Conservation (phyloP, 805 yeast species). For the Wickerhamiella musiphila region DNA sequence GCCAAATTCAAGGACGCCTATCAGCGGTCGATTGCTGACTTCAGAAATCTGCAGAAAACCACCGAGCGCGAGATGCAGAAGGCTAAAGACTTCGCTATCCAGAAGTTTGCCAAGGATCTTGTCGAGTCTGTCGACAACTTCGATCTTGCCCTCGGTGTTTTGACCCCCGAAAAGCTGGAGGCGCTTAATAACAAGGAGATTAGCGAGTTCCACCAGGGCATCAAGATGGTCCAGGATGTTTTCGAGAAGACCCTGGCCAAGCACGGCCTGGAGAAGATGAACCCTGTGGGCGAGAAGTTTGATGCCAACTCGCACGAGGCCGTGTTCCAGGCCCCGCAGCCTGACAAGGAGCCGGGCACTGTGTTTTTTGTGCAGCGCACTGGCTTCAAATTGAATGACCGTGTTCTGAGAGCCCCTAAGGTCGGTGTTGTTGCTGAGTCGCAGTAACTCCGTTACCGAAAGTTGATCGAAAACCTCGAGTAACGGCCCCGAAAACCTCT, state of each 20-base stretch:
- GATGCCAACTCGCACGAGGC: constrained; percentile 93
- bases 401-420: constrained; percentile 89
- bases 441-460: constrained; percentile 15
- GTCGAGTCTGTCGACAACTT: constrained; percentile 83
- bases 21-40: constrained; percentile 75
- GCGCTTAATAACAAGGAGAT: constrained; percentile 35
- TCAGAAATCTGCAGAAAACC: constrained; percentile 79
- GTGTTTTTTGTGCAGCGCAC: constrained; percentile 84
- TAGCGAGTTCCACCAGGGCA: constrained; percentile 68
- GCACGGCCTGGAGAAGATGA: constrained; percentile 67
- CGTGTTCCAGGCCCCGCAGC: constrained; percentile 70
- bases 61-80: constrained; percentile 75
- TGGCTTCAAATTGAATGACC: constrained; percentile 69
- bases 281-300: constrained; percentile 70
- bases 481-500: no score
- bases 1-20: constrained; percentile 73
- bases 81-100: constrained; percentile 79
- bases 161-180: constrained; percentile 22
- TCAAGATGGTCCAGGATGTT: constrained; percentile 72
- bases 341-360: constrained; percentile 81
- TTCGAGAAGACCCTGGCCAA: constrained; percentile 66
- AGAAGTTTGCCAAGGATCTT: constrained; percentile 79
- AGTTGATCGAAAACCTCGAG: no score
- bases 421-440: constrained; percentile 73
- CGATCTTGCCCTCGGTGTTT: constrained; percentile 68